A percentile compares a stretch with the other conserved stretches of the same genome.
phyloP scores from a whole-genome alignment of 2,329 filamentous ascomycete species.

The Neopestalotiopsis clavispora region DNA sequence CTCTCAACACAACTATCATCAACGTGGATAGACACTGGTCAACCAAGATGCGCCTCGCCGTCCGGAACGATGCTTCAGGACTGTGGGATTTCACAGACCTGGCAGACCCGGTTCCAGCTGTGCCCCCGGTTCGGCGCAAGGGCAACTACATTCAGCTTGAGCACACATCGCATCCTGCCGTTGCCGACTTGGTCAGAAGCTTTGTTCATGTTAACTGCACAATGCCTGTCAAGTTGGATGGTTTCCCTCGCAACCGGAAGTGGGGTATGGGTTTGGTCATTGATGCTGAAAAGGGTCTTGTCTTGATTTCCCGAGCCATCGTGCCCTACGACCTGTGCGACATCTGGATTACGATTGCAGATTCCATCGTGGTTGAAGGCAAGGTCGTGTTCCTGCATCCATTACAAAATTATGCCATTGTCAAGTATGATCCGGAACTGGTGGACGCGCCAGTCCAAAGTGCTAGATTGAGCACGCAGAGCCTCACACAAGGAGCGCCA shows the following conservation, averaged over 20 bases:
- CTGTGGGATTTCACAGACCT: constrained; percentile 95
- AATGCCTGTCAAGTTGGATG: constrained; percentile 95
- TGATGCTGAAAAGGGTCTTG: constrained; percentile 92
- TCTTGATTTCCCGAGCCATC: constrained; percentile 91
- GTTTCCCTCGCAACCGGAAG: constrained; percentile 93
- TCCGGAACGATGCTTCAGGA: constrained; percentile 87
- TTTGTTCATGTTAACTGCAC: constrained; percentile 93
- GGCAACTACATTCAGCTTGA: constrained; percentile 93
- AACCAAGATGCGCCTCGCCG: constrained; percentile 89
- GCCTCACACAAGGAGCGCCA: constrained; percentile 89
- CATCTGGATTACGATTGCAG: constrained; percentile 93
- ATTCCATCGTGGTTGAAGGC: constrained; percentile 92
- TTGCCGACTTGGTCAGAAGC: constrained; percentile 91
- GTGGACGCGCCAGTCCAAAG: constrained; percentile 94
- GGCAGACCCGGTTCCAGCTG: constrained; percentile 77
- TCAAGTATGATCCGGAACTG: constrained; percentile 91
- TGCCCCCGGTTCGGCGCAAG: constrained; percentile 72
- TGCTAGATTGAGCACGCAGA: constrained; percentile 79
- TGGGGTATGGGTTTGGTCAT: constrained; percentile 97
- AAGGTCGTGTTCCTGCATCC: constrained; percentile 97
- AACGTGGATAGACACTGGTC: constrained; percentile 96
- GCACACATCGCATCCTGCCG: constrained; percentile 84
- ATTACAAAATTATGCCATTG: constrained; percentile 93
- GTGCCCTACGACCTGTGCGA: constrained; percentile 97
- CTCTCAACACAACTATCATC: constrained; percentile 89